Conservation (phyloP, 2,329 filamentous ascomycete species). For the Talaromyces sp. region DNA sequence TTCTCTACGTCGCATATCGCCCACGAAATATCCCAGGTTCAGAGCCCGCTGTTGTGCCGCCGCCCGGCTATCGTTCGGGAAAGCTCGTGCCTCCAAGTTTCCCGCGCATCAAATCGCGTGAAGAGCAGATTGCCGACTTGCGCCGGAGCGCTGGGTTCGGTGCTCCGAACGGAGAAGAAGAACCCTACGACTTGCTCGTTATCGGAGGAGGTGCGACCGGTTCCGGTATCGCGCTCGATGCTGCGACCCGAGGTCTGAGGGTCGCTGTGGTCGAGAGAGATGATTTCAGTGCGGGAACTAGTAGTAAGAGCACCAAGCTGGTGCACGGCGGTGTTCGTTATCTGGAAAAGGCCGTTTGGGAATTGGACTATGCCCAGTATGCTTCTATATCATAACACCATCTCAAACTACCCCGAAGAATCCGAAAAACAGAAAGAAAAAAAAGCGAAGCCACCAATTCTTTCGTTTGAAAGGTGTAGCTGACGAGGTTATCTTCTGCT, state of each 20-base stretch:
- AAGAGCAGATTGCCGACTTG: constrained; percentile 52
- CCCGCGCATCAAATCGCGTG: constrained; percentile 48
- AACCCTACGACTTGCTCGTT: constrained; percentile 71
- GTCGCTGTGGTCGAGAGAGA: constrained; percentile 79
- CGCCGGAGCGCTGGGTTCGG: constrained; percentile 39
- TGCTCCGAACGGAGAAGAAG: constrained; percentile 27
- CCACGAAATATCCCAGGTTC: constrained; percentile 63
- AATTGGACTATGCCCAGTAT: constrained; percentile 77
- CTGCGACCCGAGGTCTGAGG: constrained; percentile 72
- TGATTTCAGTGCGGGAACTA: constrained; percentile 77
- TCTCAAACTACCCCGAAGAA: not conserved
- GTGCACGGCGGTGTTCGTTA: constrained; percentile 83
- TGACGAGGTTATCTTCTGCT: not conserved
- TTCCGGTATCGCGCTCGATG: constrained; percentile 75
- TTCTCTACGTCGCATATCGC: constrained; percentile 60
- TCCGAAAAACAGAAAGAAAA: not conserved
- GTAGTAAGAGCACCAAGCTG: constrained; percentile 82
- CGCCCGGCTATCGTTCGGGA: constrained; percentile 60
- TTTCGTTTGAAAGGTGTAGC: not conserved
- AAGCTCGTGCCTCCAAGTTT: constrained; percentile 54
- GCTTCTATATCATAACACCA: constrained; percentile 17
- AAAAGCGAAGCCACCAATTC: not conserved
- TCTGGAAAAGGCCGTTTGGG: constrained; percentile 81
- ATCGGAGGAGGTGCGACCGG: constrained; percentile 79
- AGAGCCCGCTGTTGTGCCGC: constrained; percentile 59